Conservation (phyloP, 305 asterid species). For the Solanum aculeatissimum region DNA sequence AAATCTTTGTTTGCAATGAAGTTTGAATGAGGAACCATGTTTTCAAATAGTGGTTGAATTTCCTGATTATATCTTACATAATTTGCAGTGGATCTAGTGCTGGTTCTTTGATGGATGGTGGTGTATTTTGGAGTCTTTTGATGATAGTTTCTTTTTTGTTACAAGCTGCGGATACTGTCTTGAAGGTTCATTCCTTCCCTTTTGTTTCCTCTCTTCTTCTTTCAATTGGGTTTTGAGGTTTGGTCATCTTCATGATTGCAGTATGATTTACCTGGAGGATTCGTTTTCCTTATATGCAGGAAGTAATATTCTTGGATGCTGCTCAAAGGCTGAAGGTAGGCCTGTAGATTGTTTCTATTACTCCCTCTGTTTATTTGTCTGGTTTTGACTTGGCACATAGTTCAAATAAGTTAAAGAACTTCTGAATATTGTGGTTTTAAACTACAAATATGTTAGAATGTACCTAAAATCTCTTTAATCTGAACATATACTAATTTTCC, state of each 20-base stretch:
- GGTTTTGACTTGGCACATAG: background rate
- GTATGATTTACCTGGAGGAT: conserved; percentile 17
- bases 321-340: conserved; percentile 74
- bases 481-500: background rate
- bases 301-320: conserved; percentile 75
- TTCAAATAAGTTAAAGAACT: background rate
- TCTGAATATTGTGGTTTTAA: background rate
- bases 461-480: background rate
- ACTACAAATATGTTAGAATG: background rate
- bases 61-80: background rate
- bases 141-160: conserved; percentile 87
- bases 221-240: background rate
- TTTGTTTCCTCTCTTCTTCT: background rate
- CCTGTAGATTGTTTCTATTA: conserved; percentile 1
- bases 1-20: background rate
- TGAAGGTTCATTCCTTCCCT: conserved; percentile 56
- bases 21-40: background rate
- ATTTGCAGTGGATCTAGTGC: conserved; percentile 87
- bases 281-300: conserved; percentile 39
- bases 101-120: conserved; percentile 84
- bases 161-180: conserved; percentile 93
- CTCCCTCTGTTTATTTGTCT: background rate
- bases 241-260: conserved; percentile 7
- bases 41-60: background rate
- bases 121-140: conserved; percentile 87